Evolutionary conservation across 208 protist species (phyloP), one percentile per base, ranked within the genome.

Genomic region (Leishmania gerbilli): DNA sequence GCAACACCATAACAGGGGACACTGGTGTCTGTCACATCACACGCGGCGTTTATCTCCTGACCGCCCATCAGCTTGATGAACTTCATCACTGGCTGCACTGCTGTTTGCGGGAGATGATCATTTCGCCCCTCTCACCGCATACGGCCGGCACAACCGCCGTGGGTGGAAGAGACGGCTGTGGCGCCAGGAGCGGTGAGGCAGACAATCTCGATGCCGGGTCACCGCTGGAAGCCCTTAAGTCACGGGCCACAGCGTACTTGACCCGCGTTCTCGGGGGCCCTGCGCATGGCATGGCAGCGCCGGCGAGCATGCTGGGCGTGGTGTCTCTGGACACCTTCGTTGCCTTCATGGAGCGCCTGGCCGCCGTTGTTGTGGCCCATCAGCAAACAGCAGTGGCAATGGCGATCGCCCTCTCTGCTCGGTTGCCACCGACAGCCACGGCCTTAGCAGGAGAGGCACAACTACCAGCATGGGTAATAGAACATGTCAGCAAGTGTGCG

Each of bases 241-340:
- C 76, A 64, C 74, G 47, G 72, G 56, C 68, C 7, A 31, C 55
- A 31, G 74, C 74, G 37, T 68, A 65, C 74, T 31, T 77, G 27
- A 51, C n/a, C 40, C 53, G 55, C 31, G 37, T 77, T 51, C 34
- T 77, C 21, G 37, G 40, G 24, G 19, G 40, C 74, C 24, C 53
- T 67, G 40, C 37, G 4, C 34, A 21, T 53, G 56, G 13, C 53
- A 64, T 45, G 51, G 49, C 47, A 37, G 51, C 40, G 51, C 6
- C 56, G 19, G 56, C 51, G 21, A 47, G 53, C 53, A 27, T 45
- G 53, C 31, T 45, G 51, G 53, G 13, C 27, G 21, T 79, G 77
- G 55, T 86, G 45, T 80, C 75, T 5, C n/a, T 80, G 5, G 74
- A 82, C 51, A 58, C 67, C 2, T 86, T 86, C 13, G 67, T 79